Evolutionary conservation across 345 rosid genomes (phyloP).

Genomic region (Salix koriyanagi): DNA sequence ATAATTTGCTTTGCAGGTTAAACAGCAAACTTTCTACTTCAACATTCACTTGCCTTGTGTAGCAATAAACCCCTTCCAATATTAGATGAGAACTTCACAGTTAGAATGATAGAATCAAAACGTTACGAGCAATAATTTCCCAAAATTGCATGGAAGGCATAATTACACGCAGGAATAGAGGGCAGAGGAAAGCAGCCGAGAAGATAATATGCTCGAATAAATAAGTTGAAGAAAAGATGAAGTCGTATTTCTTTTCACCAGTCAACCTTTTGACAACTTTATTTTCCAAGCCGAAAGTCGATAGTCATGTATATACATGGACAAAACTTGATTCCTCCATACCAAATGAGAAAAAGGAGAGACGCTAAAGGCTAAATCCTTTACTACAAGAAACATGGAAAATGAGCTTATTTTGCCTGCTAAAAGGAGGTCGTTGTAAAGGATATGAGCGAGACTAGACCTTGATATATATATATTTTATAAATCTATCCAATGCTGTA

Average conservation of each 20-base stretch:
- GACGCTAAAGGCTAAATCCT: background rate
- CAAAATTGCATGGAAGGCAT: no score
- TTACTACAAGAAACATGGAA: background rate
- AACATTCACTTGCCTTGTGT: no score
- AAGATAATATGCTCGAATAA: no score
- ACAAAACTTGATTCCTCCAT: constrained; percentile 4
- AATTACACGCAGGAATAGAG: background rate
- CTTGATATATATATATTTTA: constrained; percentile 1
- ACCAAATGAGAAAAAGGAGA: background rate
- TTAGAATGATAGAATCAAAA: no score
- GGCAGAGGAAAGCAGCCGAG: no score
- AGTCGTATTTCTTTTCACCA: background rate
- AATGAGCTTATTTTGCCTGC: background rate
- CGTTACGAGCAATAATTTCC: no score
- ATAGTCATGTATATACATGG: background rate
- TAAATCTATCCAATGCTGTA: constrained; percentile 26
- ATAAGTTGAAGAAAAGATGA: background rate
- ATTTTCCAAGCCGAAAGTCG: background rate
- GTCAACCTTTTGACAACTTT: background rate
- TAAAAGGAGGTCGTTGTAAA: background rate
- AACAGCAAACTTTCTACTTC: no score
- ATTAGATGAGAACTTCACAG: no score
- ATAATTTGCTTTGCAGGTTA: background rate
- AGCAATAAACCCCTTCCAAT: no score
- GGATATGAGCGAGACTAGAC: constrained; percentile 7